Conservation (phyloP, 2,329 filamentous ascomycete species). For the Eutypa lata region DNA sequence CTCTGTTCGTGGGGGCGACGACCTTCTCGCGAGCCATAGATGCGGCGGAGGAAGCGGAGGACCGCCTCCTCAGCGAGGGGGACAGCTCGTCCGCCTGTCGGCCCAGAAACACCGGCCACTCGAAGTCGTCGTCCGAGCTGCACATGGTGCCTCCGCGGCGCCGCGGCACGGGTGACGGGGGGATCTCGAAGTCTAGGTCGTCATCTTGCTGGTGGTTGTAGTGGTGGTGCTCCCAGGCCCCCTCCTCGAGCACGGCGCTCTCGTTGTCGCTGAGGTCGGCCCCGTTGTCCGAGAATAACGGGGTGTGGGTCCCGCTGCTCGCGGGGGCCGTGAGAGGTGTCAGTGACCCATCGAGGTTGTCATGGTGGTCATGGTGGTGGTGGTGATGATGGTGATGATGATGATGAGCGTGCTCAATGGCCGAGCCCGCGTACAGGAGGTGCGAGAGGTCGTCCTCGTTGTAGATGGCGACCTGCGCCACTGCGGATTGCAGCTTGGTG, state of each 20-base stretch:
- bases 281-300: constrained; percentile 1
- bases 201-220: background rate
- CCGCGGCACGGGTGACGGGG: constrained; percentile 3
- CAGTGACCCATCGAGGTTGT: constrained; percentile 3
- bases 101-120: constrained; percentile 10
- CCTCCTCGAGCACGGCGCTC: constrained; percentile 6
- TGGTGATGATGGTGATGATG: constrained; percentile 5
- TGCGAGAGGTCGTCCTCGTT: constrained; percentile 14
- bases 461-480: constrained; percentile 8
- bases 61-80: background rate
- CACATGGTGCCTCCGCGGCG: constrained; percentile 9
- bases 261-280: constrained; percentile 1
- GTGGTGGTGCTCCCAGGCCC: background rate
- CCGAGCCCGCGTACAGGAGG: constrained; percentile 6
- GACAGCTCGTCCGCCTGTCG: constrained; percentile 3
- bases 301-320: constrained; percentile 4
- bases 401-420: constrained; percentile 3
- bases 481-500: background rate
- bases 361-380: background rate
- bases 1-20: background rate
- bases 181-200: constrained; percentile 4
- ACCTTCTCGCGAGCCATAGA: too few relatives aligned
- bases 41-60: background rate
- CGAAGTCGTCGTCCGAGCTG: constrained; percentile 10
- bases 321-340: constrained; percentile 4